Conservation (phyloP, 2,329 filamentous ascomycete species). For the Apiospora malaysiana region DNA sequence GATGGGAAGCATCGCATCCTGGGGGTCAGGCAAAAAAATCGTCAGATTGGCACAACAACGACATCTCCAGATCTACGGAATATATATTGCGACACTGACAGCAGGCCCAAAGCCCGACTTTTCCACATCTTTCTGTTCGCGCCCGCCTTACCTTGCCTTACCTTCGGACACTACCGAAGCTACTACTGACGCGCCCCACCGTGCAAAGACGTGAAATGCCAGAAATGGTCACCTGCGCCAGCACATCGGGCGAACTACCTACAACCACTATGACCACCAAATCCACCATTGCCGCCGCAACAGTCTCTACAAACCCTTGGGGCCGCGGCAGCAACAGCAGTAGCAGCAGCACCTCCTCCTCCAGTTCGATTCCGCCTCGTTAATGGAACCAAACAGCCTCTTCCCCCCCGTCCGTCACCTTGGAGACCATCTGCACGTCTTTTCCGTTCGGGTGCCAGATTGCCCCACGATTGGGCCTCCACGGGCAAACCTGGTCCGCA, state of each 20-base stretch:
- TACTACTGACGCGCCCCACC: constrained; percentile 3
- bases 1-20: too few relatives aligned
- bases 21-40: too few relatives aligned
- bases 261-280: constrained; percentile 7
- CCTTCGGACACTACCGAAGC: constrained; percentile 5
- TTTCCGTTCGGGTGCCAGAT: background rate
- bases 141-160: constrained; percentile 1
- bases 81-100: too few relatives aligned
- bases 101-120: background rate
- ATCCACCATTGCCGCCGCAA: background rate
- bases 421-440: background rate
- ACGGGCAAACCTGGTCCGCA: background rate
- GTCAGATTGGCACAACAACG: too few relatives aligned
- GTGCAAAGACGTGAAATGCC: background rate
- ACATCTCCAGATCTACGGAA: too few relatives aligned
- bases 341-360: background rate
- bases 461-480: constrained; percentile 8
- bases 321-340: background rate
- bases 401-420: background rate
- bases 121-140: background rate
- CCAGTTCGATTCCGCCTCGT: background rate
- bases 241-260: background rate
- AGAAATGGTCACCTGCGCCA: constrained; percentile 5
- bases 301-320: background rate
- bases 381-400: background rate